phyloP scores from a whole-genome alignment of 371 early-diverging fungal species.

The Batkoa obscura region DNA sequence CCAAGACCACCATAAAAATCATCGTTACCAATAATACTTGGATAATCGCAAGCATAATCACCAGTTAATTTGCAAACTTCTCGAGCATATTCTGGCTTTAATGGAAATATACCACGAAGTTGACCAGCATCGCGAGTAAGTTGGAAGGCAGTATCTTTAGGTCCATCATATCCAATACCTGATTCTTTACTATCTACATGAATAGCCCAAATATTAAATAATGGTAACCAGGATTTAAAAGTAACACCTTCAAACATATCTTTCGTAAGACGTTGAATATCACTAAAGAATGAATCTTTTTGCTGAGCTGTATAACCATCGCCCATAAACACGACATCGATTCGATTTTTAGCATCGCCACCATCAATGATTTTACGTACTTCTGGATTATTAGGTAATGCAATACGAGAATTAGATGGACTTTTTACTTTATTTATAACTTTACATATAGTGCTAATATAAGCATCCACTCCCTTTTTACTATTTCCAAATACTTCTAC shows the following conservation, averaged over 20 bases:
- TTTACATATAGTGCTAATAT: background rate
- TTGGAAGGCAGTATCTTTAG: conserved; percentile 27
- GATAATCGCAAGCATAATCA: conserved; percentile 29
- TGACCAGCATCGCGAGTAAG: conserved; percentile 38
- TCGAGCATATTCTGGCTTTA: conserved; percentile 22
- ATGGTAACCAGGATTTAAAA: conserved; percentile 23
- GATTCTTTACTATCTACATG: conserved; percentile 20
- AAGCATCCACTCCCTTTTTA: background rate
- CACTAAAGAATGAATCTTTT: conserved; percentile 22
- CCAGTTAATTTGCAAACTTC: conserved; percentile 23
- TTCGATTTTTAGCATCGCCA: conserved; percentile 26
- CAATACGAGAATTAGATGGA: too few species aligned
- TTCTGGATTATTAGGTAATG: background rate
- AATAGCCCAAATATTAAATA: conserved; percentile 36
- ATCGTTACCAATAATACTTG: conserved; percentile 32
- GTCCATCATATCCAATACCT: conserved; percentile 29
- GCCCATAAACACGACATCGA: conserved; percentile 37
- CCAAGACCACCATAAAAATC: conserved; percentile 38
- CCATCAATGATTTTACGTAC: conserved; percentile 12
- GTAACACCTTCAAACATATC: conserved; percentile 36
- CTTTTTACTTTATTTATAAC: too few species aligned
- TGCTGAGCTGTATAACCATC: conserved; percentile 31
- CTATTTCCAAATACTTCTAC: background rate
- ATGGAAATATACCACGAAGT: conserved; percentile 29
- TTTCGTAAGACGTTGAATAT: conserved; percentile 25